phyloP scores from a whole-genome alignment of 2,329 filamentous ascomycete genomes.

The Talaromyces sp. region DNA sequence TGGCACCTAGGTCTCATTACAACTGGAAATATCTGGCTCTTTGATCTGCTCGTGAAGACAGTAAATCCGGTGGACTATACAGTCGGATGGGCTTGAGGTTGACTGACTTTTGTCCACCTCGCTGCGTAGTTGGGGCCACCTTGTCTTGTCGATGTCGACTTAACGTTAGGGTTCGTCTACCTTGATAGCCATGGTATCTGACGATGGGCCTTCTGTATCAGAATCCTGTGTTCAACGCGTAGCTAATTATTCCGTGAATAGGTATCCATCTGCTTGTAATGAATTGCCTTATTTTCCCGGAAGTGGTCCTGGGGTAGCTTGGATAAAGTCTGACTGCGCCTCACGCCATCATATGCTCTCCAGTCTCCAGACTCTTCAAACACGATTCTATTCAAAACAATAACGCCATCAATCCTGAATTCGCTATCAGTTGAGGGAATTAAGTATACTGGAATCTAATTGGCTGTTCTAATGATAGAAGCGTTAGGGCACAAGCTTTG shows the following conservation, averaged over 20 bases:
- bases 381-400: background rate
- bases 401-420: background rate
- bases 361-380: background rate
- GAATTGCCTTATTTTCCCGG: too few species aligned
- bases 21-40: background rate
- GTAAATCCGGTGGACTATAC: background rate
- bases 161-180: too few species aligned
- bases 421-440: background rate
- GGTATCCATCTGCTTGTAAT: too few species aligned
- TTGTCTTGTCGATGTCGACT: too few species aligned
- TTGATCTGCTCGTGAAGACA: background rate
- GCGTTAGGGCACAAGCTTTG: background rate
- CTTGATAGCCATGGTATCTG: too few species aligned
- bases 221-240: too few species aligned
- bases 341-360: background rate
- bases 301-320: too few species aligned
- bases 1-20: background rate
- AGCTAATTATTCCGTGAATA: too few species aligned
- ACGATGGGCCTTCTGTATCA: too few species aligned
- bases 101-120: background rate
- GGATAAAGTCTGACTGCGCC: background rate
- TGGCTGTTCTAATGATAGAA: constrained; percentile 4
- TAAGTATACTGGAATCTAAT: background rate
- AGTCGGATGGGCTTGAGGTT: background rate
- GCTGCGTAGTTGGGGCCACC: background rate